Base-by-base conservation (phyloP, 192 early-diverging fungal genomes). In the Linnemannia hyalina region DNA sequence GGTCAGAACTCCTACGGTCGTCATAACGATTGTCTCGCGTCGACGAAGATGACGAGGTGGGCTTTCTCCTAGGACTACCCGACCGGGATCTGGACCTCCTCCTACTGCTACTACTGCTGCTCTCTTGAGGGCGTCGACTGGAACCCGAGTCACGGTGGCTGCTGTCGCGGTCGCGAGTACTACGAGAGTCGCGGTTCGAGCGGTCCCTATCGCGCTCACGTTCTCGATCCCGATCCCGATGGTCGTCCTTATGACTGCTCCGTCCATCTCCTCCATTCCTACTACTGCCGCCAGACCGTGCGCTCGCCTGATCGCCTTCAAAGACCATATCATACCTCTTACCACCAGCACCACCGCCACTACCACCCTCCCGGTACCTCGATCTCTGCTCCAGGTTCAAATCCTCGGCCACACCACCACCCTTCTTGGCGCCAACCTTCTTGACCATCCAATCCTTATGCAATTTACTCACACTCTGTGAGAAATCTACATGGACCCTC, bases 401-500 rank as follows among this genome's bases (percentile, higher is more conserved):
- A 68, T 89, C 91, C 16, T 89, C 92, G 16, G 88, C 92, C 54
- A 88, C 72, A 10, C 70, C 55, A 26, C 79, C 89, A 29, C 70
- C 79, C 11, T 71, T 68, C 32, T 88, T 72, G n/a, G 68, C 80
- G 8, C 82, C 82, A 38, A 88, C 73, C 20, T 90, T 88, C 79
- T 92, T 91, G 70, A 90, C 42, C 75, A 97, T 89, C 94, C 97
- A 97, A 60, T 95, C 94, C 63, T 92, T 91, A 87, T 96, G 95
- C 22, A 97, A 83, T 68, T 95, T 95, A 36, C 94, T 94, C 4
- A 99, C 98, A 65, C 94, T 95, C 89, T 99, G 98, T 38, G 98
- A 99, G 80, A 99, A 99, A 88, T 99, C 98, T 20, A 99, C 97
- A 82, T 98, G 96, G 57, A 99, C 98, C 29, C 98, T 88, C 2